Evolutionary conservation across 495 filamentous ascomycete species (phyloP).

Genomic region (Xylaria longipes): DNA sequence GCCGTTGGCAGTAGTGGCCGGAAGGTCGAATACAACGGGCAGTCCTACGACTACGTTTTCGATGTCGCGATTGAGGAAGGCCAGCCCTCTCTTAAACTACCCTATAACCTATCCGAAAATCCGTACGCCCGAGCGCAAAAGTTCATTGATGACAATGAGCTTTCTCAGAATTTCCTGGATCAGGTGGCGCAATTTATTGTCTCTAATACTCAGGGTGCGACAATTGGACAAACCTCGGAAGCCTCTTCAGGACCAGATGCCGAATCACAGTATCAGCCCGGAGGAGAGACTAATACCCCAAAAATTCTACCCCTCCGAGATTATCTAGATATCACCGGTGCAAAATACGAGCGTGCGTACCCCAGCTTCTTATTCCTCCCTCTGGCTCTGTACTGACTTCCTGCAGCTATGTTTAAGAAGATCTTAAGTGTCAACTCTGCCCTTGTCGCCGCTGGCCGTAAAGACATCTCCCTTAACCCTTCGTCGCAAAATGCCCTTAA

Average conservation of each 20-base stretch:
- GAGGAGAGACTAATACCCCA: constrained; percentile 50
- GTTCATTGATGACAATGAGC: constrained; percentile 89
- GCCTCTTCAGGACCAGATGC: constrained; percentile 62
- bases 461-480: constrained; percentile 75
- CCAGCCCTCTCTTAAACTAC: constrained; percentile 89
- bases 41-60: constrained; percentile 97
- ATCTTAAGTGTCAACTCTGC: constrained; percentile 72
- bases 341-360: constrained; percentile 50
- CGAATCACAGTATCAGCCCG: constrained; percentile 79
- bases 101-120: constrained; percentile 91
- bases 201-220: constrained; percentile 85
- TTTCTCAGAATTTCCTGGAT: constrained; percentile 88
- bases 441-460: constrained; percentile 70
- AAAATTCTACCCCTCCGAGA: constrained; percentile 79
- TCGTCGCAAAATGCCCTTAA: constrained; percentile 66
- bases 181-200: constrained; percentile 94
- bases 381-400: constrained; percentile 46
- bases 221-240: constrained; percentile 63
- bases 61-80: constrained; percentile 98
- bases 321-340: constrained; percentile 73
- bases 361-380: constrained; percentile 43
- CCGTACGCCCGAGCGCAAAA: constrained; percentile 91
- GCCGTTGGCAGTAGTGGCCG: constrained; percentile 79
- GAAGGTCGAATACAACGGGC: constrained; percentile 74
- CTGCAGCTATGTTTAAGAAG: constrained; percentile 74